Evolutionary conservation across 441 rosid species (phyloP).

Genomic region (Corymbia citriodora): DNA sequence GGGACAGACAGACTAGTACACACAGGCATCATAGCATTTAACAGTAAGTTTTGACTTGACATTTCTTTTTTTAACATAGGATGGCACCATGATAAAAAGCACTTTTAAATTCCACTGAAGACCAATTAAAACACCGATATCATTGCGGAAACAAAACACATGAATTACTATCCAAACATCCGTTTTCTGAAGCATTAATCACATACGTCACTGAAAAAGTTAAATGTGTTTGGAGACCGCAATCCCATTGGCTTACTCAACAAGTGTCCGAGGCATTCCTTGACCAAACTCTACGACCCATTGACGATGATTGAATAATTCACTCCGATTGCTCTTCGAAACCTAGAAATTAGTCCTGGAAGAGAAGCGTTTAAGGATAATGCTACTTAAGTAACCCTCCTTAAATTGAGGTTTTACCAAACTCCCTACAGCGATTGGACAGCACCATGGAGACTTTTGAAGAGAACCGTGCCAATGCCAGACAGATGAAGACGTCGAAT

Average conservation of each 20-base stretch:
- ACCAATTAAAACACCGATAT: background rate
- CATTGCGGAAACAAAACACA: background rate
- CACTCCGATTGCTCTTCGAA: background rate
- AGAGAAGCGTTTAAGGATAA: background rate
- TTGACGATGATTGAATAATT: background rate
- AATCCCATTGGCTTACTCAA: too few species aligned
- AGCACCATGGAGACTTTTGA: background rate
- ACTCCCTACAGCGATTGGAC: background rate
- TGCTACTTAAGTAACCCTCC: background rate
- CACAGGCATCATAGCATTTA: background rate
- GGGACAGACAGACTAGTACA: background rate
- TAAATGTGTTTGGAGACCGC: background rate
- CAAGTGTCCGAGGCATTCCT: background rate
- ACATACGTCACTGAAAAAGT: background rate
- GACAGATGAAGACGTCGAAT: background rate
- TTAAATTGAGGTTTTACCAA: background rate
- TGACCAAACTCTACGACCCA: background rate
- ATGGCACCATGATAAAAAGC: background rate
- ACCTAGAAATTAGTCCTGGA: background rate
- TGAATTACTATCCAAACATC: background rate
- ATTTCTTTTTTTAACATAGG: background rate
- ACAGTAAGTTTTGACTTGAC: background rate
- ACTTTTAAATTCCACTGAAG: background rate
- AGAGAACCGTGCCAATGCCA: background rate
- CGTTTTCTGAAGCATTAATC: background rate